Evolutionary conservation across 257 asterid genomes (phyloP).

Genomic region (Solanum arcanum): DNA sequence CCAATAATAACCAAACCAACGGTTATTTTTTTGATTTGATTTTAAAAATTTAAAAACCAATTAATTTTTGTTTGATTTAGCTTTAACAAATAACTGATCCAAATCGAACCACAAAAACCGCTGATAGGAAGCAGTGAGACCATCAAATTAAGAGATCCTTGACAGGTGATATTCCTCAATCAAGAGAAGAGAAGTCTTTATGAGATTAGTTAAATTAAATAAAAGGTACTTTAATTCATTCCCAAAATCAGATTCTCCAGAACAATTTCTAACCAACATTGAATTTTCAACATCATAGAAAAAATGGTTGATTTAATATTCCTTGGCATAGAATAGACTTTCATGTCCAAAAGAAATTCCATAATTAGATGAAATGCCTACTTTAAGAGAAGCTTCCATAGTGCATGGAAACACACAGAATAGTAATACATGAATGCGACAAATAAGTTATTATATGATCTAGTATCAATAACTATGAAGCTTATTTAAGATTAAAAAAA

Average conservation of each 20-base stretch:
- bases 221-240: background rate
- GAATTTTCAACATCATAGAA: background rate
- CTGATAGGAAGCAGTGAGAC: background rate
- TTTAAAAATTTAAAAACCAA: too few relatives aligned
- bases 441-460: background rate
- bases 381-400: background rate
- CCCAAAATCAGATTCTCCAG: background rate
- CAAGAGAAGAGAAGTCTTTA: background rate
- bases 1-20: rapidly evolving
- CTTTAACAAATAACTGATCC: too few relatives aligned
- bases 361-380: background rate
- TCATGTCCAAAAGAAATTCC: background rate
- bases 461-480: background rate
- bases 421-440: too few relatives aligned
- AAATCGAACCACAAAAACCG: rapidly evolving
- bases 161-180: background rate
- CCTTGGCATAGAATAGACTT: background rate
- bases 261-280: background rate
- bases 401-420: background rate
- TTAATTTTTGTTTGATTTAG: too few relatives aligned
- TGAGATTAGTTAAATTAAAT: background rate
- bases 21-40: too few relatives aligned
- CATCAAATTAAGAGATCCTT: background rate
- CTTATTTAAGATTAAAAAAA: background rate
- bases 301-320: background rate